Evolutionary conservation across 1,284 basidiomycete genomes (phyloP).

Genomic region (Phylloporus sp.): DNA sequence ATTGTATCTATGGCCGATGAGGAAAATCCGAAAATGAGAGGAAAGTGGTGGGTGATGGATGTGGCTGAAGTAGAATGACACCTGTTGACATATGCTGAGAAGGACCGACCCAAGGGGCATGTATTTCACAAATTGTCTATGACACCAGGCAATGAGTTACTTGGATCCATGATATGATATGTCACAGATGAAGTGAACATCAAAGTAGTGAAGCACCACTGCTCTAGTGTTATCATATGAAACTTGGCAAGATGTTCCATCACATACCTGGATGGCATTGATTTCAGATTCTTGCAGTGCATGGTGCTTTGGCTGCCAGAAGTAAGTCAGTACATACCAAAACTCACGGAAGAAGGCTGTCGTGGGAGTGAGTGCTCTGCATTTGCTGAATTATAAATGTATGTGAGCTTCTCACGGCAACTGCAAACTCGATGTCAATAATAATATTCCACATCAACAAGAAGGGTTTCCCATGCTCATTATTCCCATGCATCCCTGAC

Average conservation of each 20-base stretch:
- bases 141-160: neutral
- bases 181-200: conserved; percentile 13
- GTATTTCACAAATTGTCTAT: conserved; percentile 12
- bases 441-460: too few species aligned
- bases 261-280: conserved; percentile 75
- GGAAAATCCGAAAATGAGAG: conserved; percentile 68
- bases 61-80: conserved; percentile 86
- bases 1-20: conserved; percentile 76
- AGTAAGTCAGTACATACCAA: conserved; percentile 77
- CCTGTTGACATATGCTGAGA: conserved; percentile 91
- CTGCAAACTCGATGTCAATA: too few species aligned
- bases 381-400: conserved; percentile 61
- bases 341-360: conserved; percentile 61
- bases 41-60: conserved; percentile 83
- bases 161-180: neutral
- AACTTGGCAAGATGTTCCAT: conserved; percentile 27
- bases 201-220: conserved; percentile 69
- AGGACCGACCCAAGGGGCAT: conserved; percentile 59
- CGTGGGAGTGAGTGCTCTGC: conserved; percentile 30
- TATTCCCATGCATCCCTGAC: conserved; percentile 22
- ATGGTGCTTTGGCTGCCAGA: conserved; percentile 65
- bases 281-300: conserved; percentile 73
- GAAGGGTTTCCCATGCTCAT: too few species aligned
- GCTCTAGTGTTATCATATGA: conserved; percentile 49
- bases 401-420: too few species aligned